Evolutionary conservation across 1,284 basidiomycete genomes (phyloP).

Genomic region (Fomitopsis schrenkii): DNA sequence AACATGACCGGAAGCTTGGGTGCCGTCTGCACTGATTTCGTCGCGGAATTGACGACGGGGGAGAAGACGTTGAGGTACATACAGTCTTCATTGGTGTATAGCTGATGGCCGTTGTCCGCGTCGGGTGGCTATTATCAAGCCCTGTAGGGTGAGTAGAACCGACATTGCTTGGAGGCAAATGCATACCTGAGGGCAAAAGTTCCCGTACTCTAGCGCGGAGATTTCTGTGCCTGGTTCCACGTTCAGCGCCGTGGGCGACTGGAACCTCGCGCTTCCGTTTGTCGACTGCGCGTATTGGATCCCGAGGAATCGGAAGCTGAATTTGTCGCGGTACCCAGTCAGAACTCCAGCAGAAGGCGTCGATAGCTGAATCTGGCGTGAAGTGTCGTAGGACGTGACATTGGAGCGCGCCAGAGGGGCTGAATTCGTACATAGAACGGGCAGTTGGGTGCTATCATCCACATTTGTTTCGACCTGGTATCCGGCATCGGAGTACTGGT

Average conservation of each 20-base stretch:
- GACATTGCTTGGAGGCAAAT: background rate
- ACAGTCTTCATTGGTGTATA: slow-evolving; percentile 8
- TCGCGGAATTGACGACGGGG: slow-evolving; percentile 8
- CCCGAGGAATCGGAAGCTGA: slow-evolving; percentile 10
- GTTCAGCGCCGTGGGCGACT: slow-evolving; percentile 2
- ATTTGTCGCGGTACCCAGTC: slow-evolving; percentile 13
- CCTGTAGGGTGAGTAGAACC: background rate
- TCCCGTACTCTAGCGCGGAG: slow-evolving; percentile 10
- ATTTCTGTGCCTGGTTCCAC: slow-evolving; percentile 1
- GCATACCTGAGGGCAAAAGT: slow-evolving; percentile 9
- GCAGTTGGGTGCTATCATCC: background rate
- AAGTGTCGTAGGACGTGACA: slow-evolving; percentile 11
- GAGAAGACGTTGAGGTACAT: slow-evolving; percentile 10
- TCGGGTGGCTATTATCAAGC: slow-evolving; percentile 6
- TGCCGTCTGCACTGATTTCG: background rate
- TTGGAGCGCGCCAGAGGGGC: slow-evolving; percentile 12
- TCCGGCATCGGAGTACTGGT: background rate
- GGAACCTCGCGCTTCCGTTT: slow-evolving; percentile 5
- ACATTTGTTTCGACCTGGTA: background rate
- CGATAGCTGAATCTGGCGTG: slow-evolving; percentile 8
- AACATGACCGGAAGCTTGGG: slow-evolving; percentile 13
- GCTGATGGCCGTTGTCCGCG: slow-evolving; percentile 9
- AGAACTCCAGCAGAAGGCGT: slow-evolving; percentile 9
- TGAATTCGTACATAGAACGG: slow-evolving; percentile 13
- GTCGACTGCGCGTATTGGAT: slow-evolving; percentile 10